Percentiles rank a stretch among this genome's conserved stretches.
Evolutionary conservation across 2,329 filamentous ascomycete genomes (phyloP).

Genomic region (Verticillium zaregamsianum): DNA sequence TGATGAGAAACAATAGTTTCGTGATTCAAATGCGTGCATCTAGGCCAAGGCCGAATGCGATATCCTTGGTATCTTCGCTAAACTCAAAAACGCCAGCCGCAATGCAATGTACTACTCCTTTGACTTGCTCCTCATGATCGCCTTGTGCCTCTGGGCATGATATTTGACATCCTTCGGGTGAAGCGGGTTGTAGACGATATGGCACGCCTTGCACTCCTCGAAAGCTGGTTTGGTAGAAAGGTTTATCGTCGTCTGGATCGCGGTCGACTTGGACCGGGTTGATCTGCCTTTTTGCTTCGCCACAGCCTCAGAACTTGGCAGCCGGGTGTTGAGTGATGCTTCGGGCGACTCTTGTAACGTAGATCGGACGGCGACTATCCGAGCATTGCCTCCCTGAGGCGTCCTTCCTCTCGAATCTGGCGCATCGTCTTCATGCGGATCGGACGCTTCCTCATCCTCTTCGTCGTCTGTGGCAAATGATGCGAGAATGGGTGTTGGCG

Average conservation of each 20-base stretch:
- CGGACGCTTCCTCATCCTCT: neutral
- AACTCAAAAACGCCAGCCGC: neutral
- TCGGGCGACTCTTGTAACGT: neutral
- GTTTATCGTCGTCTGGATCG: conserved; percentile 40
- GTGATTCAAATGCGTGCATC: neutral
- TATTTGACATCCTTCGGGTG: conserved; percentile 39
- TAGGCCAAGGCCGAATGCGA: neutral
- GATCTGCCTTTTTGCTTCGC: conserved; percentile 6
- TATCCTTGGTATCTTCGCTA: neutral
- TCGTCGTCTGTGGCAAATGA: neutral
- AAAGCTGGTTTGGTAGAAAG: conserved; percentile 36
- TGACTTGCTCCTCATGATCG: conserved; percentile 12
- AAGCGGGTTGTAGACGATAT: conserved; percentile 39
- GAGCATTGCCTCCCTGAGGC: neutral
- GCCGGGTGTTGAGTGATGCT: neutral
- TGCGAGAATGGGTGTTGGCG: conserved; percentile 2
- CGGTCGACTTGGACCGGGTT: conserved; percentile 10
- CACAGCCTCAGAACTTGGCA: neutral
- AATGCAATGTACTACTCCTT: neutral
- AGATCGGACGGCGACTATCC: neutral
- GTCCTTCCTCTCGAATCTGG: neutral
- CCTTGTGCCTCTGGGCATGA: conserved; percentile 34
- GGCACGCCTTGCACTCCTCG: conserved; percentile 37
- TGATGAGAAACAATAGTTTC: neutral
- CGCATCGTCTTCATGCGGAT: neutral